These are phyloP conservation scores for Hyaloscypha variabilis DNA, from an alignment of 495 filamentous ascomycete species.

Conservation along the genomic window DNA sequence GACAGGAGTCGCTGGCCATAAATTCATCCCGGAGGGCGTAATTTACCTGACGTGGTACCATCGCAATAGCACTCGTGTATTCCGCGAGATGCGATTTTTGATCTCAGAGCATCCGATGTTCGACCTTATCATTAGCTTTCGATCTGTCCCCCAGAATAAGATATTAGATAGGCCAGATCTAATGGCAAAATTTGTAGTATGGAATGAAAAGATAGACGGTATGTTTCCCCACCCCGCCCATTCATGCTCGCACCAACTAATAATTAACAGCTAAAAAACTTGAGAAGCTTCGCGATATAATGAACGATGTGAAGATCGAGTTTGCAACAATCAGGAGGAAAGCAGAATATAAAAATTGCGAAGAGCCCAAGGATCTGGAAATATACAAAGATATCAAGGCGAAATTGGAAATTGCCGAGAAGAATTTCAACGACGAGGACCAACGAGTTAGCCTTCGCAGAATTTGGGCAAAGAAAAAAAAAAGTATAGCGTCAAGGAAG, in stretches of 20 bases:
- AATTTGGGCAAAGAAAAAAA: background rate
- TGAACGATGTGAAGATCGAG: background rate
- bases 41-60: slow-evolving; percentile 6
- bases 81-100: slow-evolving; percentile 18
- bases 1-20: slow-evolving; percentile 17
- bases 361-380: background rate
- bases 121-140: slow-evolving; percentile 21
- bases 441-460: background rate
- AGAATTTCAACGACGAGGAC: slow-evolving; percentile 3
- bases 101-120: slow-evolving; percentile 15
- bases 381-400: background rate
- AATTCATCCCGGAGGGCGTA: slow-evolving; percentile 16
- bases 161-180: slow-evolving; percentile 20
- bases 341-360: slow-evolving; percentile 1
- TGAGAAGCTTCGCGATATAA: background rate
- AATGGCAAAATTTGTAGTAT: background rate
- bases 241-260: slow-evolving; percentile 6
- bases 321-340: slow-evolving; percentile 5
- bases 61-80: slow-evolving; percentile 12
- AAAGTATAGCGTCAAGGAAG: background rate
- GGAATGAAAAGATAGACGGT: background rate
- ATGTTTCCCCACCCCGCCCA: background rate
- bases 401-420: background rate
- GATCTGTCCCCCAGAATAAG: slow-evolving; percentile 15
- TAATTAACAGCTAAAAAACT: background rate